phyloP scores from a whole-genome alignment of 768 basidiomycete genomes.

The Xerocomus brunneocitrinus region DNA sequence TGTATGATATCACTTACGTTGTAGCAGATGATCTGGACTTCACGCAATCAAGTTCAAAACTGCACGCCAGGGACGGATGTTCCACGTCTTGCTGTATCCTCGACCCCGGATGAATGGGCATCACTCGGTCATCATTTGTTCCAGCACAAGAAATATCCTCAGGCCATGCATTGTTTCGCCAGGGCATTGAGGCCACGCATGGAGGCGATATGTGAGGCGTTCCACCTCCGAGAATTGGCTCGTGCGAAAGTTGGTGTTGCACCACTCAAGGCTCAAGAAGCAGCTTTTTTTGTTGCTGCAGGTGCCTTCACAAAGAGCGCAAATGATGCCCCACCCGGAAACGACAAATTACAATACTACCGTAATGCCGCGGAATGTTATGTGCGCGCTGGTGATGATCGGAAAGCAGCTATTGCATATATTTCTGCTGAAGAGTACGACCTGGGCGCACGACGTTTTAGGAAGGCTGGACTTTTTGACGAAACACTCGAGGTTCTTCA shows the following conservation, averaged over 20 bases:
- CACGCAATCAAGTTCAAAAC: constrained; percentile 41
- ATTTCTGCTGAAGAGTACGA: constrained; percentile 40
- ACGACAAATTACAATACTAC: constrained; percentile 35
- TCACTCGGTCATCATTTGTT: constrained; percentile 39
- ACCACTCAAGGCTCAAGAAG: constrained; percentile 20
- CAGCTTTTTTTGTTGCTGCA: constrained; percentile 44
- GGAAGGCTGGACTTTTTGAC: constrained; percentile 48
- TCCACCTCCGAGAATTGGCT: constrained; percentile 51
- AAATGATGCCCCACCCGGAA: constrained; percentile 20
- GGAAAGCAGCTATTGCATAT: constrained; percentile 44
- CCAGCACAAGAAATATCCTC: constrained; percentile 37
- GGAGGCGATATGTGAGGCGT: constrained; percentile 46
- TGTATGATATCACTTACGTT: background rate
- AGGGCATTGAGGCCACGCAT: constrained; percentile 43
- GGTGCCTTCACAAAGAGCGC: constrained; percentile 46
- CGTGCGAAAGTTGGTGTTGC: constrained; percentile 29
- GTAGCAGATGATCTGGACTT: constrained; percentile 48
- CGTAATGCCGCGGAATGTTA: constrained; percentile 46
- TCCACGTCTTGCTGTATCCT: constrained; percentile 52
- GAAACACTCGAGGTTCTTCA: constrained; percentile 47
- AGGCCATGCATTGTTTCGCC: constrained; percentile 53
- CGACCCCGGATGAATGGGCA: constrained; percentile 46
- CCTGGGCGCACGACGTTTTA: constrained; percentile 43
- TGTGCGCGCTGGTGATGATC: constrained; percentile 35
- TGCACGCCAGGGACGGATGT: constrained; percentile 41